phyloP scores from a whole-genome alignment of 805 yeast species.

The Wickerhamiella qilinensis region DNA sequence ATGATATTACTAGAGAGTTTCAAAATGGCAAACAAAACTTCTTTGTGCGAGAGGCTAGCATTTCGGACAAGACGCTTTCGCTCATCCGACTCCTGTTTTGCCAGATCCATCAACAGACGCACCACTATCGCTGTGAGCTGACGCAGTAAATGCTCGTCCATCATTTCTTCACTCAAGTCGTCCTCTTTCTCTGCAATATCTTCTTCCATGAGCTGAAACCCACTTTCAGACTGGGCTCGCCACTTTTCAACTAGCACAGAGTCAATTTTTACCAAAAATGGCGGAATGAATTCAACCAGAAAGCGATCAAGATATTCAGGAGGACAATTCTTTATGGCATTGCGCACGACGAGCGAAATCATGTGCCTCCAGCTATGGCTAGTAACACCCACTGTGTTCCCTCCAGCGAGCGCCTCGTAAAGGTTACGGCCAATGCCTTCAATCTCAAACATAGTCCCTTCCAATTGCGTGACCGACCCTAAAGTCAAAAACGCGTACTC shows the following conservation, averaged over 20 bases:
- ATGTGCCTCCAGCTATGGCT: constrained; percentile 96
- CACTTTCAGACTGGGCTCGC: constrained; percentile 42
- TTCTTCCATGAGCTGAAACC: constrained; percentile 32
- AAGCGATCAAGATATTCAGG: constrained; percentile 46
- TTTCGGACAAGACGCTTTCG: constrained; percentile 40
- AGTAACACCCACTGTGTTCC: constrained; percentile 61
- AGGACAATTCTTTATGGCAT: constrained; percentile 82
- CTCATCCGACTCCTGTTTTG: constrained; percentile 27
- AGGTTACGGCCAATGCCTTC: constrained; percentile 63
- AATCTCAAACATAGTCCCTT: constrained; percentile 72
- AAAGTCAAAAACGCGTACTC: constrained; percentile 87
- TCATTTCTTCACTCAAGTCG: constrained; percentile 91
- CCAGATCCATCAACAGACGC: constrained; percentile 69
- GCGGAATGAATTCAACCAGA: constrained; percentile 65
- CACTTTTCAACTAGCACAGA: constrained; percentile 58
- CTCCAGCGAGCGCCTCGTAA: constrained; percentile 80
- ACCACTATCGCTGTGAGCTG: constrained; percentile 88
- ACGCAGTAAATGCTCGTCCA: constrained; percentile 88
- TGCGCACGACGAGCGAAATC: constrained; percentile 75
- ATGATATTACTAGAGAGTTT: constrained; percentile 61
- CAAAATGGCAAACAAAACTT: constrained; percentile 61
- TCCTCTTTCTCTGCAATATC: constrained; percentile 28
- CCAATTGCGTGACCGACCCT: constrained; percentile 78
- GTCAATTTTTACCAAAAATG: constrained; percentile 56
- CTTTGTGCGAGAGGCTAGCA: constrained; percentile 46